Evolutionary conservation across 257 asterid species (phyloP), one percentile per base, ranked within the genome.

Genomic region (Solanum commersonii): DNA sequence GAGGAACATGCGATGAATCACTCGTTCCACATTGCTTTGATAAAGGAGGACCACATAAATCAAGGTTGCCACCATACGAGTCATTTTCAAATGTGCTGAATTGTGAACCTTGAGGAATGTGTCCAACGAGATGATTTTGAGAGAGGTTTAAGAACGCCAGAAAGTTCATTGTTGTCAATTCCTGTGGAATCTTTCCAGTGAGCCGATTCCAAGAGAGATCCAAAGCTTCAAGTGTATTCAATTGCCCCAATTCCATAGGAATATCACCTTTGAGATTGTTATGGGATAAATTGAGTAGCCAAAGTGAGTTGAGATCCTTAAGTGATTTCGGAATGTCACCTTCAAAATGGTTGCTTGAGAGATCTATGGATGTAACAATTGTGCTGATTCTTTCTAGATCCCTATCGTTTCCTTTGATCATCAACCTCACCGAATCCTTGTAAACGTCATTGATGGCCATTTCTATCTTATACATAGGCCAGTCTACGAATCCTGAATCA

Each of bases 361-460:
- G 23, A 52, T 52, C 60, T 52, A 16, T 52, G 60, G 60, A 0
- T 52, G 23, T 52, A 0, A 0, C 0, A 52, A 52, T 52, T 52
- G 60, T 52, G 23, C 6, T 67, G 35, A 67, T 67, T 13, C 20
- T 67, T 25, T 67, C 35, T 25, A 67, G 5, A 0, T 25, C 74
- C 0, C 1, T 67, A 27, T 67, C 0, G 10, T 27, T 1, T 0
- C 74, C 74, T 67, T 67, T 67, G 35, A 67, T 67, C 20, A 67
- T 0, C 20, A 67, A 67, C 8, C 10, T 12, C 35, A 78, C 60
- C 3, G 84, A 78, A 38, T 37, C 34, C 34, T 40, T 1, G 11
- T 77, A 68, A 1, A 27, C 20, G 2, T 2, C 2, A 13, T 46
- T 0, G 13, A 0, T 40, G 46, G 0, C 0, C 0, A 38, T 8